These are phyloP conservation scores for Coniochaeta sp. DNA, from an alignment of 2,329 filamentous ascomycete species.

Conservation along the genomic window DNA sequence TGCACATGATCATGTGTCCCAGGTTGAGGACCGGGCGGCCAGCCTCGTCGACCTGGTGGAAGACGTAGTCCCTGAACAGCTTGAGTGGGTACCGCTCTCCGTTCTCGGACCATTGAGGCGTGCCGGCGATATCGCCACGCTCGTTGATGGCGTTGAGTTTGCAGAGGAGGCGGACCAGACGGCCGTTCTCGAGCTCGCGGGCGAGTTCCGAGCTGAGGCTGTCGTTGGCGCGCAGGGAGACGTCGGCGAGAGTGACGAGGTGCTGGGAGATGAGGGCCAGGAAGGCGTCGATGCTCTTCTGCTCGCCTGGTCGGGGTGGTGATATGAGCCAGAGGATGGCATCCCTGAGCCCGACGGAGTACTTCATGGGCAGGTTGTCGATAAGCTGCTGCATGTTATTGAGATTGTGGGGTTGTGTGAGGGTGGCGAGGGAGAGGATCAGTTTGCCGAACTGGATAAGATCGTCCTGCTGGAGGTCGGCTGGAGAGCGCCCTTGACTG, in stretches of 20 bases:
- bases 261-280: slow-evolving; percentile 72
- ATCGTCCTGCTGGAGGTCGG: slow-evolving; percentile 82
- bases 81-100: slow-evolving; percentile 90
- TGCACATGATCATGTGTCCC: slow-evolving; percentile 75
- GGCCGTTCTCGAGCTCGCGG: slow-evolving; percentile 83
- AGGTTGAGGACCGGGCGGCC: slow-evolving; percentile 80
- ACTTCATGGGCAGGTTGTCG: slow-evolving; percentile 66
- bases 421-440: slow-evolving; percentile 74
- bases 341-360: slow-evolving; percentile 71
- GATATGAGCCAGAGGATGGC: slow-evolving; percentile 77
- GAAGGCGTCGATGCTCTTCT: slow-evolving; percentile 77
- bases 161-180: slow-evolving; percentile 68
- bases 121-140: slow-evolving; percentile 74
- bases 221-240: slow-evolving; percentile 72
- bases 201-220: slow-evolving; percentile 64
- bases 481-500: slow-evolving; percentile 52
- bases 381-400: slow-evolving; percentile 63
- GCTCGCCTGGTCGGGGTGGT: slow-evolving; percentile 49
- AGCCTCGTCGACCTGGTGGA: slow-evolving; percentile 85
- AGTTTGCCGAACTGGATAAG: slow-evolving; percentile 77
- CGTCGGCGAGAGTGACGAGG: slow-evolving; percentile 68
- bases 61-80: slow-evolving; percentile 93
- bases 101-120: slow-evolving; percentile 80
- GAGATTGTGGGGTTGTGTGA: slow-evolving; percentile 45
- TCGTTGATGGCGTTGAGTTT: slow-evolving; percentile 90